Evolutionary conservation across 176 grass and related monocot genomes (phyloP).

Genomic region (Paspalum vaginatum): DNA sequence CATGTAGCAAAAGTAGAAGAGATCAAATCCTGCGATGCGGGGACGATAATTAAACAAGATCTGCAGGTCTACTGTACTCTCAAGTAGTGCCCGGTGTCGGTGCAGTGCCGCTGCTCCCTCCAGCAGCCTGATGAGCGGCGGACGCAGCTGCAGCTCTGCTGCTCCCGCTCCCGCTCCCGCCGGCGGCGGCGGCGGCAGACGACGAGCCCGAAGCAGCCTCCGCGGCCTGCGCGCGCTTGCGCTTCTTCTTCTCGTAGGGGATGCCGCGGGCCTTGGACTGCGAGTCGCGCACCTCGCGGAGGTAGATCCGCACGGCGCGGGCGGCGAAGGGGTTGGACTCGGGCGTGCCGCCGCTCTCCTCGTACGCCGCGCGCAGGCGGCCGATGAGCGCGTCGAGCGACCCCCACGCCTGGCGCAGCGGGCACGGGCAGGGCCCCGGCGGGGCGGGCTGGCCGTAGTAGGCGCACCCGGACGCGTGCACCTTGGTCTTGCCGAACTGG

Average conservation of each 20-base stretch:
- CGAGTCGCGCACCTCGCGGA: constrained; percentile 91
- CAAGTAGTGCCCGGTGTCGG: constrained; percentile 40
- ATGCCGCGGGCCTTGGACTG: constrained; percentile 96
- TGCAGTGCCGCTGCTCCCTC: constrained; percentile 34
- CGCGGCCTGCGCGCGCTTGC: constrained; percentile 61
- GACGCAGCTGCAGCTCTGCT: background rate
- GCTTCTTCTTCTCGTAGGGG: constrained; percentile 98
- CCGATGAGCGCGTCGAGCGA: constrained; percentile 99
- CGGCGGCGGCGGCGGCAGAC: constrained; percentile 3
- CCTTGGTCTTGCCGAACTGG: constrained; percentile 99
- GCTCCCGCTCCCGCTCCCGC: background rate
- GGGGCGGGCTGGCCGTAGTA: constrained; percentile 88
- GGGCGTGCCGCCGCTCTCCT: constrained; percentile 89
- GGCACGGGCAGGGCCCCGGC: constrained; percentile 80
- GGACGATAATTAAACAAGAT: constrained; percentile 40
- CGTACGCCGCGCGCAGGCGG: constrained; percentile 86
- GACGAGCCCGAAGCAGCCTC: constrained; percentile 24
- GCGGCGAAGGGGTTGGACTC: constrained; percentile 95
- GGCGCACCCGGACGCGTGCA: constrained; percentile 65
- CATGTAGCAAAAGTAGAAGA: constrained; percentile 10
- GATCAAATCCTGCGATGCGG: constrained; percentile 45
- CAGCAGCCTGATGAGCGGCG: constrained; percentile 18
- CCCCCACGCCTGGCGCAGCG: constrained; percentile 89
- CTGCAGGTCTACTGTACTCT: constrained; percentile 57
- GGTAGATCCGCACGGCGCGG: constrained; percentile 93